phyloP scores from a whole-genome alignment of 441 rosid genomes.

The Omphalea diandra region DNA sequence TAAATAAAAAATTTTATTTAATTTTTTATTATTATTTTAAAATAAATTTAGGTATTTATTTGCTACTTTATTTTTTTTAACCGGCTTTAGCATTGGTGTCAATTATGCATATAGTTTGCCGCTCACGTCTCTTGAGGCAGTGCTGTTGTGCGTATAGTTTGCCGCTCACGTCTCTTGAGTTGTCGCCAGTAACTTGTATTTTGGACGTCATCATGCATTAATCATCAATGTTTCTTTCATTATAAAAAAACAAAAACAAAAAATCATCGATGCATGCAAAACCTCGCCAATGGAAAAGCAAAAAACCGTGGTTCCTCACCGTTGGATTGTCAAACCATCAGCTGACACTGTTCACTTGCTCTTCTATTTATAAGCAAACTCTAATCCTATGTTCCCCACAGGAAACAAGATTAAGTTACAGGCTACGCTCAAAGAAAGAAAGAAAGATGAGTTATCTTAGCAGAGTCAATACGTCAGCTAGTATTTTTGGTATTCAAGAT shows the following conservation, averaged over 20 bases:
- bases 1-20: too few species aligned
- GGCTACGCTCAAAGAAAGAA: not conserved
- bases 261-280: slow-evolving; percentile 9
- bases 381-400: not conserved
- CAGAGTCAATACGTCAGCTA: slow-evolving; percentile 29
- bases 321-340: slow-evolving; percentile 15
- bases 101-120: not conserved
- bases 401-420: not conserved
- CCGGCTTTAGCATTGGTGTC: too few species aligned
- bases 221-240: too few species aligned
- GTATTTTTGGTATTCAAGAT: slow-evolving; percentile 18
- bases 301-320: slow-evolving; percentile 26
- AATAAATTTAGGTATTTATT: too few species aligned
- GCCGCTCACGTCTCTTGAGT: not conserved
- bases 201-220: slow-evolving; percentile 7
- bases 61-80: too few species aligned
- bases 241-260: too few species aligned
- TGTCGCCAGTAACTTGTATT: not conserved
- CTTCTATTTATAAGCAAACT: slow-evolving; percentile 5
- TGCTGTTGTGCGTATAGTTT: not conserved
- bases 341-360: not conserved
- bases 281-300: slow-evolving; percentile 24
- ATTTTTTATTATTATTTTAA: too few species aligned
- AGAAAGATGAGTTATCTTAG: slow-evolving; percentile 26
- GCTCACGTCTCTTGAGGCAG: not conserved